Percentiles rank a stretch among this genome's conserved stretches.
phyloP scores from a whole-genome alignment of 495 filamentous ascomycete species.

The Podospora anserina region DNA sequence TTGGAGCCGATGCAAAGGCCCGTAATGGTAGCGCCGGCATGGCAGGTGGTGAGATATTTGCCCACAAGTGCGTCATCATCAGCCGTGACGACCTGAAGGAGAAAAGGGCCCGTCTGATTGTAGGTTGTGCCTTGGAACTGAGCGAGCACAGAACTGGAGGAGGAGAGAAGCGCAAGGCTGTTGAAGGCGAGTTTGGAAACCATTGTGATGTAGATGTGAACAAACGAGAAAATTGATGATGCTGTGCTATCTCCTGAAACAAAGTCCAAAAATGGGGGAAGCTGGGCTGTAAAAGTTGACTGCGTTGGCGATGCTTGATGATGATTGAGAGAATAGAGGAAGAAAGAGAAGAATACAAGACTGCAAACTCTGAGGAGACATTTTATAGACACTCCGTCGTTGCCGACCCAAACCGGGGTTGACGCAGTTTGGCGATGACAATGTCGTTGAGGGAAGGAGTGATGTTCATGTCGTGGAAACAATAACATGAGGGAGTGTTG shows the following conservation, averaged over 20 bases:
- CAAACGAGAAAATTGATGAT: constrained; percentile 11
- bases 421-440: neutral
- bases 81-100: constrained; percentile 34
- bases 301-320: constrained; percentile 2
- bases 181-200: constrained; percentile 17
- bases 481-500: neutral
- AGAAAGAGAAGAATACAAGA: neutral
- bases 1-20: constrained; percentile 45
- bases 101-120: constrained; percentile 42
- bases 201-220: constrained; percentile 18
- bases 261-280: constrained; percentile 7
- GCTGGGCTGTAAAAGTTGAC: constrained; percentile 2
- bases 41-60: constrained; percentile 48
- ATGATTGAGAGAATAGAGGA: neutral
- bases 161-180: constrained; percentile 15
- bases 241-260: neutral
- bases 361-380: neutral
- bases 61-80: constrained; percentile 33
- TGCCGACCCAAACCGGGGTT: neutral
- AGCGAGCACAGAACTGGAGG: constrained; percentile 33
- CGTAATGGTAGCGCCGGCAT: constrained; percentile 55
- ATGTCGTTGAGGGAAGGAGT: neutral
- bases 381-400: neutral
- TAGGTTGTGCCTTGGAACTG: constrained; percentile 22
- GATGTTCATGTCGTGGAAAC: neutral